Base-by-base conservation (phyloP, 2,329 filamentous ascomycete genomes). In the Acarospora socialis region DNA sequence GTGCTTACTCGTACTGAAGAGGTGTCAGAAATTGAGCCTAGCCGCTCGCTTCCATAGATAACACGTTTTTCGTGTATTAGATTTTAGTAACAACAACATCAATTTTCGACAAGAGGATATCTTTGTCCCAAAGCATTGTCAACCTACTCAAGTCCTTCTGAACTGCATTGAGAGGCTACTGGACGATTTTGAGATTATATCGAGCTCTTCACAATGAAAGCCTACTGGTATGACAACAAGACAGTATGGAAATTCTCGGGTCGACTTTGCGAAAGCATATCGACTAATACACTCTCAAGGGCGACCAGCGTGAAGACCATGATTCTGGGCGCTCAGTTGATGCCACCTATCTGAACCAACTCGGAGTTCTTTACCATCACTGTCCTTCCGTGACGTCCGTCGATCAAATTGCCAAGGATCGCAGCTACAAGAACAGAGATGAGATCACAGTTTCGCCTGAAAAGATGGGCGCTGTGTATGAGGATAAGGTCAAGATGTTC, bases 361-460 rank as follows among this genome's bases (percentile, higher is more conserved):
- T 95, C 12, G 87, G 87, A 37, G 83, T 98, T 21, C 58, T 82
- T 26, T 90, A 92, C 66, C 74, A 73, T 54, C 65, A 69, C 51
- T 71, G 80, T 46, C 62, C 74, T 8, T 60, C 71, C 20, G 52
- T 86, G 29, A 58, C 65, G 19, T 65, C 65, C 16, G 84, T 95
- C 23, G 68, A 95, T 54, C 54, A 60, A 25, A 70, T 98, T 26
- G 87, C 90, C 3, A 46, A 57, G 3, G 63, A 79, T 43, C 79
- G 87, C 38, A 68, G 71, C 46, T 95, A 98, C 68, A 86, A 80
- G 63, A 94, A 95, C 65, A 80, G 87, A 35, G 90, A 98, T 61
- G 77, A 92, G 59, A 81, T 95, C 54, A 81, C 72, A 38, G 81
- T 98, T 14, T 92, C 82, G 5, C 87, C 86, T 0, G 65, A 75